phyloP scores from a whole-genome alignment of 2,329 filamentous ascomycete genomes.

The Calonectria crousiana region DNA sequence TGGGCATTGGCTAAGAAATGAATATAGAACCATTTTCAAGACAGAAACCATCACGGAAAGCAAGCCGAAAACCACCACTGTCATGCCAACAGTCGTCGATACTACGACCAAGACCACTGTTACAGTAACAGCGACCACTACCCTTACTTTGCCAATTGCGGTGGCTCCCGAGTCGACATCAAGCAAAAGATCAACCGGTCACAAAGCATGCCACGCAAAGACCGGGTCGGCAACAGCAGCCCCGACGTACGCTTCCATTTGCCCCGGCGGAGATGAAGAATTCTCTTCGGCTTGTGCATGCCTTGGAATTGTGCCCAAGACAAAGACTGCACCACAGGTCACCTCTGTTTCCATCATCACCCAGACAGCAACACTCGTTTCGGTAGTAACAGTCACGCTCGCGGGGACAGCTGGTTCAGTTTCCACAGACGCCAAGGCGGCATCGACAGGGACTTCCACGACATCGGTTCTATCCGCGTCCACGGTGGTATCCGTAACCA shows the following conservation, averaged over 20 bases:
- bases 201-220: neutral
- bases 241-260: neutral
- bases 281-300: neutral
- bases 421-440: neutral
- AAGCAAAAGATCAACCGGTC: neutral
- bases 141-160: neutral
- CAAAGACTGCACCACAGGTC: neutral
- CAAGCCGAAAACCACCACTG: neutral
- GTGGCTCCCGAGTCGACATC: neutral
- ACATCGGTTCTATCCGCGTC: neutral
- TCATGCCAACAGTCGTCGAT: neutral
- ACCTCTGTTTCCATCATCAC: neutral
- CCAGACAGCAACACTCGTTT: neutral
- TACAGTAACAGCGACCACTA: neutral
- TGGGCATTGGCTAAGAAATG: neutral
- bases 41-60: neutral
- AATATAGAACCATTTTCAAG: neutral
- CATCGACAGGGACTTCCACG: neutral
- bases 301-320: neutral
- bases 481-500: neutral
- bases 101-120: neutral
- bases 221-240: neutral
- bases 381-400: neutral
- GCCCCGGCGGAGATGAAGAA: neutral
- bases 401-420: neutral